Conservation (phyloP, 805 yeast genomes). For the Candida insectorum region DNA sequence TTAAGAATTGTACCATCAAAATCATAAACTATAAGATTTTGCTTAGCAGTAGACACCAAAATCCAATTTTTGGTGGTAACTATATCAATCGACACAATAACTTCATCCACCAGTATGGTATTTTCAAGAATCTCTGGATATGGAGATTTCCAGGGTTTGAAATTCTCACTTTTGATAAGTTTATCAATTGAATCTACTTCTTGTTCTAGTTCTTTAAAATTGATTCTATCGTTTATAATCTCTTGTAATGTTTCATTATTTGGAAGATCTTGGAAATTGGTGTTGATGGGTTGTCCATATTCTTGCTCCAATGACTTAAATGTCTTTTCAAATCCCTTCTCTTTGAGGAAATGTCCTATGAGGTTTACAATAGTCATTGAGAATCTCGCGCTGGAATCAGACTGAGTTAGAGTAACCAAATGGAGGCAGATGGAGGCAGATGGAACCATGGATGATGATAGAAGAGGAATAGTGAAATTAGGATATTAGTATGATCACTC, state of each 20-base stretch:
- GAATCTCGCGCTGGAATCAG: not conserved
- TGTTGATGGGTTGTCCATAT: slow-evolving; percentile 31
- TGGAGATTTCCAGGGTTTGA: slow-evolving; percentile 30
- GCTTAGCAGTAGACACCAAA: slow-evolving; percentile 11
- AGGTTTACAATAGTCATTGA: slow-evolving; percentile 24
- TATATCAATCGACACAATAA: slow-evolving; percentile 21
- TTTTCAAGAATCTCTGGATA: slow-evolving; percentile 19
- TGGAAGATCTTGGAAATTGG: slow-evolving; percentile 12
- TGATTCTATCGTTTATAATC: slow-evolving; percentile 36
- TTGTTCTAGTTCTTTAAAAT: slow-evolving; percentile 19
- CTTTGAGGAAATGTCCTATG: slow-evolving; percentile 57
- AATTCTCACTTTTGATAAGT: not conserved
- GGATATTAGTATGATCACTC: too few relatives aligned
- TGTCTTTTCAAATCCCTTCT: slow-evolving; percentile 46
- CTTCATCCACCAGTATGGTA: slow-evolving; percentile 16
- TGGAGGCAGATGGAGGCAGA: too few relatives aligned
- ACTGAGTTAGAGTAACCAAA: too few relatives aligned
- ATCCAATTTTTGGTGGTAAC: slow-evolving; percentile 4
- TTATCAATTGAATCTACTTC: slow-evolving; percentile 8
- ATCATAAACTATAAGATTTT: slow-evolving; percentile 16
- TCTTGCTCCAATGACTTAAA: slow-evolving; percentile 48
- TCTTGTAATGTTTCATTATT: slow-evolving; percentile 35
- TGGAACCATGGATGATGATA: too few relatives aligned
- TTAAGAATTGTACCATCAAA: slow-evolving; percentile 14
- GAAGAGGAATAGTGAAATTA: too few relatives aligned